Evolutionary conservation across 805 yeast species (phyloP), one percentile per base, ranked within the genome.

Genomic region (Metschnikowia kunwiensis): DNA sequence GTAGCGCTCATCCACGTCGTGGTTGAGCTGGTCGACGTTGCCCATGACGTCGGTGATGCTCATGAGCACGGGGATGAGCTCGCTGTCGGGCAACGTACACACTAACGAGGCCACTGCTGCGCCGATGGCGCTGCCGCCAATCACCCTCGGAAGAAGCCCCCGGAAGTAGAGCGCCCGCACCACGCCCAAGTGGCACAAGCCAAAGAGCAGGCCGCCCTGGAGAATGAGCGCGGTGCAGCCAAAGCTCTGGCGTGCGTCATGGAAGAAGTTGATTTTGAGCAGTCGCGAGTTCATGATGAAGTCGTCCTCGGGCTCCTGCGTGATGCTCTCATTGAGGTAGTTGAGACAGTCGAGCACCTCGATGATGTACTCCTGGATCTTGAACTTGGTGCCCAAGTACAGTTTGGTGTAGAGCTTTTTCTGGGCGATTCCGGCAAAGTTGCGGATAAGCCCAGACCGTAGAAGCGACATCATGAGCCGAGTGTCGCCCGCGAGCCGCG

Each of bases 181-280:
- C 1, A 89, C 96, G 2, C 98, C 98, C 23, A 93, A 56, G 58
- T 93, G 98, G 51, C 95, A 89, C 43, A 93, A 65, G 0, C 98
- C 97, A 63, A 91, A 93, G 15, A 93, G 63, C 0, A 97, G 84
- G 2, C 98, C 97, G 19, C 98, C 98, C 60, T 93, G 97, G 17
- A 93, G 65, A 24, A 91, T 77, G 38, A 93, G 67, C 0, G 97
- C 97, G 0, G 97, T 87, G 31, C 86, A 77, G 0, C 98, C 98
- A 57, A 84, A 77, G 0, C 95, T 80, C 56, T 87, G 88, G 50
- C 86, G 75, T 12, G 86, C 86, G 62, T 82, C 96, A 56, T 80
- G 93, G 63, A 82, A 88, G 58, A 85, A 86, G 60, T 76, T 88
- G 45, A 75, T 70, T 51, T 75, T 84, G 57, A 69, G 65, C 63